Base-by-base conservation (phyloP, 306 rosid species). In the Albizia julibrissin region DNA sequence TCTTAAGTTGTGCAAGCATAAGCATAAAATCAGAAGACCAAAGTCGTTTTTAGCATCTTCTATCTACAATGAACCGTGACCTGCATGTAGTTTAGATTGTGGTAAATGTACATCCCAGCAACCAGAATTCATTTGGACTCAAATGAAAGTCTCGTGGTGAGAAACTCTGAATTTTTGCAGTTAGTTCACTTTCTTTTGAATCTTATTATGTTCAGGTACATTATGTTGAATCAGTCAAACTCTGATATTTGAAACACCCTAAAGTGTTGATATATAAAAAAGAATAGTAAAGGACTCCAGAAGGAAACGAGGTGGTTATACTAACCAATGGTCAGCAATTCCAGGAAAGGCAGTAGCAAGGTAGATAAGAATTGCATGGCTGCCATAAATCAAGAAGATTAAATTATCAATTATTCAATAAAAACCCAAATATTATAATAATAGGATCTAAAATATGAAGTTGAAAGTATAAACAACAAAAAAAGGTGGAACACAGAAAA, bases 321-420 rank as follows among this genome's bases (percentile, higher is more conserved):
- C 88, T 86, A 81, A 92, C 98, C 97, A 94, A 75, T 93, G 89
- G 77, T 91, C 92, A 33, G 97, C 85, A 44, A 91, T 73, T 74
- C 97, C 95, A 69, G 98, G 94, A 86, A 92, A 94, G n/a, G 91
- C 91, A 82, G 91, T 86, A 86, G 91, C 88, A 61, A 94, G 91
- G 80, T 91, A 94, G 82, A 85, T 54, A 75, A 94, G 92, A 86
- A 94, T 90, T 69, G 98, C 97, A 84, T 92, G 98, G 84, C 98
- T 94, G 94, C 83, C 68, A 82, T 80, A 72, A 76, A 34, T 68
- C 87, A 80, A 21, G 78, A 62, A 76, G 76, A 50, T 37, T 61
- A 50, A 78, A 68, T 83, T 3, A 22, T 61, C 42, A 79, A 69
- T 26, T 37, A 42, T 54, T 64, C 24, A 39, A 72, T 50, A 81